Base-by-base conservation (phyloP, 495 filamentous ascomycete genomes). In the Talaromyces liani region DNA sequence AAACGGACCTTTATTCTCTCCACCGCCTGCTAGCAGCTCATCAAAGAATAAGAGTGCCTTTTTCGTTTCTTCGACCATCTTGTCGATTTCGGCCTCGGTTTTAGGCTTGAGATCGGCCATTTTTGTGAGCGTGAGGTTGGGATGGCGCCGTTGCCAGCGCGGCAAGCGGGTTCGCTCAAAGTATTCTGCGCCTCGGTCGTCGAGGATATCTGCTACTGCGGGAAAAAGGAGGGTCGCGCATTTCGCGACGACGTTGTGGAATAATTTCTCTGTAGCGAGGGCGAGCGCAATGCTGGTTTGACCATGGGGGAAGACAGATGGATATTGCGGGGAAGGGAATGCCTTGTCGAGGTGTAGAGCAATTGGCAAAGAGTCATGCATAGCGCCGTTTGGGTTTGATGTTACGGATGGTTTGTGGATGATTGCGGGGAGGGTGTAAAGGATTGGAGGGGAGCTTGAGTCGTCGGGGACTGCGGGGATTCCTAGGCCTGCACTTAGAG, bases 281-380 rank as follows among this genome's bases (percentile, higher is more conserved):
- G 61, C 61, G 8, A 63, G 31, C 8, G 53, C 49, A 55, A 54
- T n/a, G 31, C 61, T 63, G 8, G 61, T 22, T 39, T 63, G 49
- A 1, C 61, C 61, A 16, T 54, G 22, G 29, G 61, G 61, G 7
- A 63, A 63, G 4, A 63, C 25, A 2, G 61, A 63, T 5, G 61
- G 61, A 18, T 63, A 63, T 41, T 56, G 14, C 61, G 18, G 69
- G 1, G 67, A 69, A 2, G 77, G 73, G 63, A 70, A 76, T 0
- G 66, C 34, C 29, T 70, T 71, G 62, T 79, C 75, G 4, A 78
- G 67, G 54, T 78, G 74, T 7, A 66, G 20, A 45, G 75, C 68
- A 49, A 79, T 78, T 1, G 77, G 69, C 7, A 75, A 63, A 0
- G 77, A 79, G 63, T 79, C 73, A 69, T 75, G 76, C 56, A 79